Evolutionary conservation across 352 stramenopile genomes (phyloP), one percentile per base, ranked within the genome.

Genomic region (Phytophthora hibernalis): DNA sequence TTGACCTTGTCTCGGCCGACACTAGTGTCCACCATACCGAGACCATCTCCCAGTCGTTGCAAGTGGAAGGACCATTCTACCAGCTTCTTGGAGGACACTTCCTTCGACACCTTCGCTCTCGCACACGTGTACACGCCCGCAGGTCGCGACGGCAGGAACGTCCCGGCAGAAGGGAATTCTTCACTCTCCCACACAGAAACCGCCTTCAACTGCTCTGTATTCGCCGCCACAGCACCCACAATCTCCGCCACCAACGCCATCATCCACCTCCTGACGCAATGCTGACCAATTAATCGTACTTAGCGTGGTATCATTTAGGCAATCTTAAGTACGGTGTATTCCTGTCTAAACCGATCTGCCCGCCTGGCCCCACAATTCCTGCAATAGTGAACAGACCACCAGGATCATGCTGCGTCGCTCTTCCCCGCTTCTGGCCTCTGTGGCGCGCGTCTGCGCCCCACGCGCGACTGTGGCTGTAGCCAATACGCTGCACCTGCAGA

Each of bases 41-140:
- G 57, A 45, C 77, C 80, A 40, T 21, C 9, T 16, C 61, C 55
- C 43, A 93, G 59, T 0, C 85, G 80, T 22, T 74, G 56, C 55
- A 91, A 58, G 59, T 93, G 85, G 66, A 92, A 92, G 2, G 55
- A 49, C 79, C 80, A 88, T 42, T 79, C 64, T 44, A 90, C 76
- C 3, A 91, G 38, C 20, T 54, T 22, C 1, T 54, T 24, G 3
- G n/a, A 58, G 6, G 44, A 42, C 15, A 66, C 37, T 6, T 43
- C 28, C 21, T 57, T 31, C 5, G 44, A 44, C 16, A 51, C 54
- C 11, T 69, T 66, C 5, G 76, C 77, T 58, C 83, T 69, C n/a
- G 69, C 75, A 35, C 83, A 91, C 21, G 85, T 88, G 73, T 92
- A 93, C 43, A 90, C 75, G 44, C 85, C 85, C 7, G 49, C 21